These are phyloP conservation scores for Vitis rupestris DNA, from an alignment of 164 flowering plant species.

Conservation along the genomic window DNA sequence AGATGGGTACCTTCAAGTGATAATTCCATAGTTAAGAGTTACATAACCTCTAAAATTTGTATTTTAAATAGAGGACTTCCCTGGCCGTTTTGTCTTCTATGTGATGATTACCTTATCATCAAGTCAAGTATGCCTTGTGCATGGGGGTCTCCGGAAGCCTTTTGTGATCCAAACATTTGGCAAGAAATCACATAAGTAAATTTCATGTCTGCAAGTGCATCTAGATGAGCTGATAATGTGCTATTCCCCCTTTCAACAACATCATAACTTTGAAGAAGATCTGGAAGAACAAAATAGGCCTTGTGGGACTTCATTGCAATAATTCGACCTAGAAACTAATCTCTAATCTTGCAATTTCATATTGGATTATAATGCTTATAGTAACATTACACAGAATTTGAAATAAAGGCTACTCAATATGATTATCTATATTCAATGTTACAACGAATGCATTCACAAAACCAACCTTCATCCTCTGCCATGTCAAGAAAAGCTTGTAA, in stretches of 20 bases:
- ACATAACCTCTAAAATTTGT: neutral
- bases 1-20: constrained; percentile 68
- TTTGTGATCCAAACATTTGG: constrained; percentile 81
- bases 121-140: constrained; percentile 74
- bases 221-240: constrained; percentile 58
- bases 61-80: neutral
- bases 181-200: constrained; percentile 76
- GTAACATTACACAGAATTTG: too few species aligned
- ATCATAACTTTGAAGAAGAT: constrained; percentile 69
- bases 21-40: constrained; percentile 3
- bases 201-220: constrained; percentile 85
- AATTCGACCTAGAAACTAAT: too few species aligned
- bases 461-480: constrained; percentile 74
- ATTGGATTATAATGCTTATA: neutral
- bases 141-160: constrained; percentile 66
- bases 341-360: neutral
- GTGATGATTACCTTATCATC: constrained; percentile 59
- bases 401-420: neutral
- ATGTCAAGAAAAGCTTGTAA: constrained; percentile 92
- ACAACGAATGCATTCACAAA: neutral
- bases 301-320: neutral
- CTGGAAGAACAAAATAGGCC: constrained; percentile 36
- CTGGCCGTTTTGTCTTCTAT: neutral
- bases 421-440: neutral
- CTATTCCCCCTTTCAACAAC: constrained; percentile 47